Evolutionary conservation across 2,329 filamentous ascomycete species (phyloP).

Genomic region (Ascochyta koolunga): DNA sequence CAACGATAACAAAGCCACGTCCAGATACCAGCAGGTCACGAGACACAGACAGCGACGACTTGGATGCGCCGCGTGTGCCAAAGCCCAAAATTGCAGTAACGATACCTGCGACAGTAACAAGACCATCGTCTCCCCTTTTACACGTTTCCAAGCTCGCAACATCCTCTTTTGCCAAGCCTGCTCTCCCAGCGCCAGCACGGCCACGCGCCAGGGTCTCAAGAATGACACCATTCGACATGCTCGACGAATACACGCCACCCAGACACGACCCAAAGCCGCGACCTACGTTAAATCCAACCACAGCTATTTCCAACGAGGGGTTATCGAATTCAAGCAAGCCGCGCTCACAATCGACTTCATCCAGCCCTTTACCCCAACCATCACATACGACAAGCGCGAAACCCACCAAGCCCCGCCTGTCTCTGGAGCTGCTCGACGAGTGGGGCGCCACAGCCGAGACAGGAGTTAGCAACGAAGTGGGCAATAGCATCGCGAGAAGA

Average conservation of each 20-base stretch:
- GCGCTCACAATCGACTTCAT: conserved; percentile 6
- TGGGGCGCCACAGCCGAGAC: neutral
- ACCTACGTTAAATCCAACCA: neutral
- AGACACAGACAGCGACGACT: conserved; percentile 40
- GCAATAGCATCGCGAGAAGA: conserved; percentile 40
- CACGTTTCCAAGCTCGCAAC: neutral
- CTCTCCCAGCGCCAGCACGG: conserved; percentile 17
- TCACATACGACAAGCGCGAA: neutral
- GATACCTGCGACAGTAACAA: neutral
- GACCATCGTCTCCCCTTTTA: neutral
- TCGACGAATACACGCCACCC: conserved; percentile 26
- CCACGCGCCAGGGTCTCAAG: conserved; percentile 18
- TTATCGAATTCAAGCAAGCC: neutral
- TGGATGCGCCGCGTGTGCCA: conserved; percentile 27
- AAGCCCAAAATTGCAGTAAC: neutral
- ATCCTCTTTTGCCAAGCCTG: conserved; percentile 26
- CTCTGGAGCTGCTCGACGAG: conserved; percentile 18
- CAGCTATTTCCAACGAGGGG: too few relatives aligned
- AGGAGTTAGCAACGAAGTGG: conserved; percentile 24
- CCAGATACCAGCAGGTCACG: neutral
- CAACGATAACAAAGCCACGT: neutral
- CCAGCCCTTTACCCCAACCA: neutral
- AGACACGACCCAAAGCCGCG: neutral
- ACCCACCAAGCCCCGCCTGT: neutral
- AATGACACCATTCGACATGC: conserved; percentile 34